Conservation (phyloP, 2,329 filamentous ascomycete species). For the Arthrobotrys iridis region DNA sequence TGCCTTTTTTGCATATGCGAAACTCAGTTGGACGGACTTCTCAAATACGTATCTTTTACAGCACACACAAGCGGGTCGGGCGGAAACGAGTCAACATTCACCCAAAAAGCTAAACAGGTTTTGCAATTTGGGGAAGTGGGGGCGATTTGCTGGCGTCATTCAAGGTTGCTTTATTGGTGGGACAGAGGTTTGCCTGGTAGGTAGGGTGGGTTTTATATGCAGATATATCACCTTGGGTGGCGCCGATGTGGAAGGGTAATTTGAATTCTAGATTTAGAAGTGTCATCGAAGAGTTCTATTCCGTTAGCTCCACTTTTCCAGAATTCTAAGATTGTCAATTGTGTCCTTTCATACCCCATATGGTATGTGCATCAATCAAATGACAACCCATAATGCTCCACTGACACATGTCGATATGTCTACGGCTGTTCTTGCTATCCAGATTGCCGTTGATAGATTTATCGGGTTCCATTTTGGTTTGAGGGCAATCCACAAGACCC, state of each 20-base stretch:
- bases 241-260: not conserved
- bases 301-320: not conserved
- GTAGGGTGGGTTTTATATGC: not conserved
- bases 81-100: not conserved
- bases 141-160: not conserved
- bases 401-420: not conserved
- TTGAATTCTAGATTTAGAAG: not conserved
- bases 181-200: not conserved
- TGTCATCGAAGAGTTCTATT: not conserved
- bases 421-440: not conserved
- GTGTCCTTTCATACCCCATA: not conserved
- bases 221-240: not conserved
- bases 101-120: not conserved
- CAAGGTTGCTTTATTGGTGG: not conserved
- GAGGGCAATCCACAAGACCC: not conserved
- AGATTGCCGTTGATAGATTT: slow-evolving; percentile 1
- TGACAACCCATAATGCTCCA: not conserved
- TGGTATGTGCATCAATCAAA: slow-evolving; percentile 6
- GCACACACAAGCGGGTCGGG: not conserved
- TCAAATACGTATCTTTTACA: not conserved
- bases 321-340: not conserved
- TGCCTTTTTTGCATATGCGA: not conserved
- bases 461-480: too few species aligned
- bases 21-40: not conserved
- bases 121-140: not conserved